A percentile compares a stretch with the other conserved stretches of the same genome.
phyloP scores from a whole-genome alignment of 768 basidiomycete species.

The Nidularia pulvinata region DNA sequence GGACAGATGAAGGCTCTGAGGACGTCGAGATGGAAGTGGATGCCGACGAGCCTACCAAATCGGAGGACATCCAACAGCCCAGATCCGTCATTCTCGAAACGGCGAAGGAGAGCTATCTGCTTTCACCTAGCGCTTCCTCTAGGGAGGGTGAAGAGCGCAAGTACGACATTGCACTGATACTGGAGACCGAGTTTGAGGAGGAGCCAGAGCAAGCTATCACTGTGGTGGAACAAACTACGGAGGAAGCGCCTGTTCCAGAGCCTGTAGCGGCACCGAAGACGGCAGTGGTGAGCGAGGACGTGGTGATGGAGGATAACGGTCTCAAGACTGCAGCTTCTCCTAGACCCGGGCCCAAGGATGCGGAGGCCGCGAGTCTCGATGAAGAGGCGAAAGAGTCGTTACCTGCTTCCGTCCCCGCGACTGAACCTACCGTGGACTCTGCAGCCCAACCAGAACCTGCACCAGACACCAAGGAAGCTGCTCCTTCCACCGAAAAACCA shows the following conservation, averaged over 20 bases:
- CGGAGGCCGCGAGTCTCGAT: too few species aligned
- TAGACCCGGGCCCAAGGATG: too few species aligned
- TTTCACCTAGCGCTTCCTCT: constrained; percentile 23
- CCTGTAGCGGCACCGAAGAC: background rate
- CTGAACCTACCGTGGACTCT: background rate
- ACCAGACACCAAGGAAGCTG: background rate
- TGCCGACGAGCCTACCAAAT: background rate
- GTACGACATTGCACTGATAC: constrained; percentile 36
- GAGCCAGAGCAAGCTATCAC: background rate
- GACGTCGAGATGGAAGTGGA: constrained; percentile 21
- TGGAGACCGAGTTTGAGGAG: constrained; percentile 26
- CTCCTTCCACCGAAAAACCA: background rate
- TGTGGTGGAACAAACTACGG: background rate
- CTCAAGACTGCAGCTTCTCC: too few species aligned
- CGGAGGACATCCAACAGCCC: background rate
- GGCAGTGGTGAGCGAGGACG: background rate
- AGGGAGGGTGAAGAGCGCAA: constrained; percentile 8
- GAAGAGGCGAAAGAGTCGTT: background rate
- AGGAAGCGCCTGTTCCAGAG: background rate
- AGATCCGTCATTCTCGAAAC: constrained; percentile 33
- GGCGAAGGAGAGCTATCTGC: constrained; percentile 34
- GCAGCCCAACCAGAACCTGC: background rate
- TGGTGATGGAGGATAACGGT: background rate
- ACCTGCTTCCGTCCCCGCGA: background rate
- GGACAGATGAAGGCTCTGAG: constrained; percentile 12